Evolutionary conservation across 257 asterid species (phyloP).

Genomic region (Scutellaria barbata): DNA sequence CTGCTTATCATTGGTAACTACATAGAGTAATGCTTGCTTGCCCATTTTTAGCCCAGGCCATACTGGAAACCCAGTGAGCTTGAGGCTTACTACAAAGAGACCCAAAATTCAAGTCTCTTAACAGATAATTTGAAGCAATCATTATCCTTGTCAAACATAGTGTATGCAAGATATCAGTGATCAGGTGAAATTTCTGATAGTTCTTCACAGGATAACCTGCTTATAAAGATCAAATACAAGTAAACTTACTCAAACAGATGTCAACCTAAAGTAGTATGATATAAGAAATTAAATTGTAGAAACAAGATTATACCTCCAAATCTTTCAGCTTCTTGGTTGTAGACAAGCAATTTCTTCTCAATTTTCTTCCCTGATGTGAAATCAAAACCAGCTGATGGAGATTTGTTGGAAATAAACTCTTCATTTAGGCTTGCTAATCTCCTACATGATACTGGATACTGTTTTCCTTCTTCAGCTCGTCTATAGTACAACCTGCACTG

Average conservation of each 20-base stretch:
- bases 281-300: neutral
- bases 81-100: slow-evolving; percentile 76
- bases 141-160: slow-evolving; percentile 91
- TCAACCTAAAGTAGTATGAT: neutral
- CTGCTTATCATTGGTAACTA: slow-evolving; percentile 76
- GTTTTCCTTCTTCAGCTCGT: slow-evolving; percentile 95
- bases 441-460: slow-evolving; percentile 79
- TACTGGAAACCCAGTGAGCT: slow-evolving; percentile 75
- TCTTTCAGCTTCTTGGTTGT: slow-evolving; percentile 92
- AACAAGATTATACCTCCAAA: slow-evolving; percentile 64
- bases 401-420: slow-evolving; percentile 79
- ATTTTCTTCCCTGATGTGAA: slow-evolving; percentile 84
- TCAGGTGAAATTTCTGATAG: slow-evolving; percentile 94
- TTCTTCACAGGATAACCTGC: slow-evolving; percentile 88
- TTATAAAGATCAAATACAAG: slow-evolving; percentile 12
- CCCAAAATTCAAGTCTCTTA: slow-evolving; percentile 83
- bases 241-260: slow-evolving; percentile 18
- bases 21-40: slow-evolving; percentile 77
- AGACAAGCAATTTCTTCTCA: slow-evolving; percentile 91
- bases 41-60: slow-evolving; percentile 97
- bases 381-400: slow-evolving; percentile 96
- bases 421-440: slow-evolving; percentile 81
- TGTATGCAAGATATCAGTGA: slow-evolving; percentile 90
- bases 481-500: slow-evolving; percentile 81
- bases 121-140: slow-evolving; percentile 75